Evolutionary conservation across 371 early-diverging fungal species (phyloP).

Genomic region (Parasitella parasitica): DNA sequence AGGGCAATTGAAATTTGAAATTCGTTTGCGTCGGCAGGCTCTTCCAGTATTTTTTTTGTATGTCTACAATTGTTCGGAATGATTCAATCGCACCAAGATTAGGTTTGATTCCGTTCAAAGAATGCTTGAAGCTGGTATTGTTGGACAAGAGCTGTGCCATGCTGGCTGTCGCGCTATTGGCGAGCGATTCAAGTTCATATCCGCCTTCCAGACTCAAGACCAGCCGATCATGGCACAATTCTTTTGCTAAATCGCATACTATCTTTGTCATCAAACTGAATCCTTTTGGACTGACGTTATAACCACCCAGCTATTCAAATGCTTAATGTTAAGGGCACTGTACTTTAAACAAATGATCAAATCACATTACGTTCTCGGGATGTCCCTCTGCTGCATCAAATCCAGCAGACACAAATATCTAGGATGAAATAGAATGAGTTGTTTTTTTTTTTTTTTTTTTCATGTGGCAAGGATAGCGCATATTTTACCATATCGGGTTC

Average conservation of each 20-base stretch:
- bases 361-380: conserved; percentile 50
- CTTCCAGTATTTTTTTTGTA: conserved; percentile 54
- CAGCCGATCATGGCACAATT: conserved; percentile 52
- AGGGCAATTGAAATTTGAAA: conserved; percentile 52
- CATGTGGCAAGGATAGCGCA: neutral
- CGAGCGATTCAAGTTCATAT: conserved; percentile 50
- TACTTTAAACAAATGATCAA: neutral
- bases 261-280: conserved; percentile 57
- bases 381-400: conserved; percentile 70
- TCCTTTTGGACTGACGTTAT: conserved; percentile 56
- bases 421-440: neutral
- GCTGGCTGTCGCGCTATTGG: conserved; percentile 42
- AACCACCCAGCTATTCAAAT: conserved; percentile 54
- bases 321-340: neutral
- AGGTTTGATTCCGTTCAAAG: conserved; percentile 55
- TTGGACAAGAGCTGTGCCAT: conserved; percentile 42
- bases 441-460: too few species aligned
- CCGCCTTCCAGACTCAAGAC: conserved; percentile 56
- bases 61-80: conserved; percentile 40
- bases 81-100: conserved; percentile 53
- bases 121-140: conserved; percentile 34
- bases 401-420: conserved; percentile 62
- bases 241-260: conserved; percentile 51
- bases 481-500: conserved; percentile 49
- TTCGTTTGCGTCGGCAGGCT: conserved; percentile 42